Evolutionary conservation across 306 rosid species (phyloP).

Genomic region (Prunus campanulata): DNA sequence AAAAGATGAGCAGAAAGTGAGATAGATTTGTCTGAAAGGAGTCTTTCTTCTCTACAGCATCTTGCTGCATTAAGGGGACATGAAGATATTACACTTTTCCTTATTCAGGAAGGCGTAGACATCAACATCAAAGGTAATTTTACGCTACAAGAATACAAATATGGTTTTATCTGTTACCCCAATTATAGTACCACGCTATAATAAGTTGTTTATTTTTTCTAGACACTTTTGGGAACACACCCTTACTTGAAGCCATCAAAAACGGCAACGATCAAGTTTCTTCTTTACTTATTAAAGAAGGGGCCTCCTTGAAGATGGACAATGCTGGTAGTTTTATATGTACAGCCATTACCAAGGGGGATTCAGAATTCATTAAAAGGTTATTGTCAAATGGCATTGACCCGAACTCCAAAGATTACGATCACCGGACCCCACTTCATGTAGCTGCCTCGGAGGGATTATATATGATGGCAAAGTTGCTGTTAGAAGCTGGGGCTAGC

Average conservation of each 20-base stretch:
- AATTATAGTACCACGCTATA: not conserved
- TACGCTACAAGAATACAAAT: not conserved
- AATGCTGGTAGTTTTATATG: conserved; percentile 69
- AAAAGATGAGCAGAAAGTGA: too few relatives aligned
- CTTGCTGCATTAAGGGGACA: conserved; percentile 88
- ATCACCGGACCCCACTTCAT: conserved; percentile 83
- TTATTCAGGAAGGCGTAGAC: conserved; percentile 66
- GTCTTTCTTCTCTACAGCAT: conserved; percentile 53
- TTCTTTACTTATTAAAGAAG: conserved; percentile 66
- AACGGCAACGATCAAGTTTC: conserved; percentile 76
- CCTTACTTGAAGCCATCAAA: conserved; percentile 84
- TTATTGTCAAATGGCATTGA: conserved; percentile 72
- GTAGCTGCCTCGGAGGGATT: conserved; percentile 83
- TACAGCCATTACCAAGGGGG: conserved; percentile 79
- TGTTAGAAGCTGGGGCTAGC: conserved; percentile 79
- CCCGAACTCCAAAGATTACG: conserved; percentile 86
- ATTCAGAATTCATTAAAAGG: conserved; percentile 70
- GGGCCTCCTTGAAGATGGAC: conserved; percentile 68
- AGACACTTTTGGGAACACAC: conserved; percentile 89
- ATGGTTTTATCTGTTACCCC: not conserved
- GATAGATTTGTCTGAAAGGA: not conserved
- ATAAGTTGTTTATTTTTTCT: conserved; percentile 7
- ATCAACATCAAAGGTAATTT: conserved; percentile 56
- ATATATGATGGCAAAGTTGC: conserved; percentile 75
- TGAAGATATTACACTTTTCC: conserved; percentile 68